phyloP scores from a whole-genome alignment of 345 rosid species.

The Arabidopsis thaliana region DNA sequence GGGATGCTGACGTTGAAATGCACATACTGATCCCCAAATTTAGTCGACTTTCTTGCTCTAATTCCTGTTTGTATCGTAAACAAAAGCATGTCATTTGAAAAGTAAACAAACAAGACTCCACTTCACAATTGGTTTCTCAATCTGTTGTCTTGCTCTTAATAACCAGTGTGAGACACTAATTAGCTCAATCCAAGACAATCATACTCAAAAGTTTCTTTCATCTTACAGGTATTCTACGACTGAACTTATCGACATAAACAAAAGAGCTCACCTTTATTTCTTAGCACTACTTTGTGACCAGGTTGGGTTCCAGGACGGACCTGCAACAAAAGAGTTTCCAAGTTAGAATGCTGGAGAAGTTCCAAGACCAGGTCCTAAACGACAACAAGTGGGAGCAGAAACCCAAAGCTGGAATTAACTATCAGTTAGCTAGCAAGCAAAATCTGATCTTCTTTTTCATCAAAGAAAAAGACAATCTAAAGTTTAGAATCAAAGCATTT shows the following conservation, averaged over 20 bases:
- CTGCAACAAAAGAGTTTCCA: conserved; percentile 49
- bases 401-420: not conserved
- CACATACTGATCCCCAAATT: conserved; percentile 89
- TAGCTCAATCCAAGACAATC: not conserved
- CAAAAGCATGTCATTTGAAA: not conserved
- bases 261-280: conserved; percentile 79
- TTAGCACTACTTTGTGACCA: conserved; percentile 96
- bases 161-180: not conserved
- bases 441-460: not conserved
- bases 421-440: conserved; percentile 6
- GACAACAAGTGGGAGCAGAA: conserved; percentile 1
- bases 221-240: conserved; percentile 8
- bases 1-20: conserved; percentile 96
- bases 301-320: conserved; percentile 97
- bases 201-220: not conserved
- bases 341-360: conserved; percentile 17
- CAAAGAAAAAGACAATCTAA: conserved; percentile 3
- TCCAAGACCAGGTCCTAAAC: conserved; percentile 2
- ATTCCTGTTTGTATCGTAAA: conserved; percentile 58
- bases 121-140: conserved; percentile 20
- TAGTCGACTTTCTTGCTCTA: conserved; percentile 72
- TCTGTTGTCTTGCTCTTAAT: not conserved
- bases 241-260: conserved; percentile 11
- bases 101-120: conserved; percentile 6
- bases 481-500: not conserved